Evolutionary conservation across 1,284 basidiomycete genomes (phyloP).

Genomic region (Trametes polyzona): DNA sequence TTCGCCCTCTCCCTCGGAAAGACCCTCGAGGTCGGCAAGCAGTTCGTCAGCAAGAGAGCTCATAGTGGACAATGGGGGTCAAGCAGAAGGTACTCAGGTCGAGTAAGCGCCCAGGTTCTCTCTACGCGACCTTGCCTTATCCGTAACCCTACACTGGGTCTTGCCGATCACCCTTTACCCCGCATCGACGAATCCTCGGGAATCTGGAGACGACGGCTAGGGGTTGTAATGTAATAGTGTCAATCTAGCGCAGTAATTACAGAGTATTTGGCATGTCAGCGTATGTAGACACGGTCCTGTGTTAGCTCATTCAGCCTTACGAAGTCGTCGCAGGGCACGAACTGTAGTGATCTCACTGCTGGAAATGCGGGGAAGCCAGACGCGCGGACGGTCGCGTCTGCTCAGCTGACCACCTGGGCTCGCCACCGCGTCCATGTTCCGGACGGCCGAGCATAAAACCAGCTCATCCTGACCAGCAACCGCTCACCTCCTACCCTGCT

Average conservation of each 20-base stretch:
- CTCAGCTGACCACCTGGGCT: slow-evolving; percentile 22
- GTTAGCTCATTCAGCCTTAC: too few relatives aligned
- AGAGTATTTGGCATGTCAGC: too few relatives aligned
- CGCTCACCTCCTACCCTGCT: not conserved
- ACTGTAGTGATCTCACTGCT: too few relatives aligned
- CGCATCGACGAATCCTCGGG: too few relatives aligned
- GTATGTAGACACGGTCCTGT: too few relatives aligned
- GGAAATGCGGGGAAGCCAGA: slow-evolving; percentile 10
- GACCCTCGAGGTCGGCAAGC: slow-evolving; percentile 82
- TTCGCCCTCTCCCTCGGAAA: slow-evolving; percentile 66
- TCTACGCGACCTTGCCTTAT: not conserved
- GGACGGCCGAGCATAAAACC: slow-evolving; percentile 3
- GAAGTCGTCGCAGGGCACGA: not conserved
- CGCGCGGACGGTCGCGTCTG: slow-evolving; percentile 16
- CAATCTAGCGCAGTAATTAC: too few relatives aligned
- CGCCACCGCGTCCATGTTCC: slow-evolving; percentile 19
- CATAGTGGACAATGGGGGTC: slow-evolving; percentile 45
- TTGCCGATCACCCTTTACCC: slow-evolving; percentile 6
- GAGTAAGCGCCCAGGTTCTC: not conserved
- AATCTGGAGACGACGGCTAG: not conserved
- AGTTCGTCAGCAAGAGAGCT: slow-evolving; percentile 86
- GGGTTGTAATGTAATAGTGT: too few relatives aligned
- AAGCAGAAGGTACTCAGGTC: not conserved
- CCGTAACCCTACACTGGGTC: not conserved
- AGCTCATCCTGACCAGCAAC: not conserved